Evolutionary conservation across 129 eudicot genomes (phyloP).

Genomic region (Artemisia argyi): DNA sequence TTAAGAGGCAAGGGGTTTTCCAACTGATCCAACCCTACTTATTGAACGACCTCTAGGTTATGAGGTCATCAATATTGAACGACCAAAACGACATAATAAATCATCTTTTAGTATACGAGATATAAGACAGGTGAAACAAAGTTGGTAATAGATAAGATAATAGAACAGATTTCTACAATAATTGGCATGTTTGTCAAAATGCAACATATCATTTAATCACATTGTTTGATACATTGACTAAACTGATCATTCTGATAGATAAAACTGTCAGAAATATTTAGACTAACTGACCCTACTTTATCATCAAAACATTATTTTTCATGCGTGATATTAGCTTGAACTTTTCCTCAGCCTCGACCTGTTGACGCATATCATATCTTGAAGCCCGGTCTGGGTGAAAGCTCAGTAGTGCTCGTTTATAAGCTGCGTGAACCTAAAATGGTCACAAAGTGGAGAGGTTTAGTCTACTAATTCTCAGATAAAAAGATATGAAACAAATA

Average conservation of each 20-base stretch:
- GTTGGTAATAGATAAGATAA: not conserved
- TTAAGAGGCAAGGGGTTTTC: too few species aligned
- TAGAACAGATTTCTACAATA: not conserved
- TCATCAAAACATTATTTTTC: constrained; percentile 53
- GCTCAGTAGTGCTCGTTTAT: constrained; percentile 67
- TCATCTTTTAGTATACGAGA: not conserved
- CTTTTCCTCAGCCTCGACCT: constrained; percentile 91
- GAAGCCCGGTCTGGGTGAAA: constrained; percentile 89
- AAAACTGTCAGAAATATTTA: not conserved
- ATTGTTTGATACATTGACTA: not conserved
- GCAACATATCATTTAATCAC: not conserved
- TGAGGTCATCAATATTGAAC: too few species aligned
- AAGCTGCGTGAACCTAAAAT: constrained; percentile 79
- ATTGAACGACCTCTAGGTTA: too few species aligned
- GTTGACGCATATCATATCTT: constrained; percentile 64
- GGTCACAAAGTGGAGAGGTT: not conserved
- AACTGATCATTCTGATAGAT: not conserved
- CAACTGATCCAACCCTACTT: too few species aligned
- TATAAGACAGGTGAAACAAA: not conserved
- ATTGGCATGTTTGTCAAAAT: not conserved
- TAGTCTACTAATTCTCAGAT: not conserved
- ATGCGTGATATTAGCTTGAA: constrained; percentile 86
- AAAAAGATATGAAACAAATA: not conserved
- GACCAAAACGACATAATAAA: too few species aligned
- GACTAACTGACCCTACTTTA: not conserved